Conservation (phyloP, 805 yeast genomes). For the Schizosaccharomyces cryophilus region DNA sequence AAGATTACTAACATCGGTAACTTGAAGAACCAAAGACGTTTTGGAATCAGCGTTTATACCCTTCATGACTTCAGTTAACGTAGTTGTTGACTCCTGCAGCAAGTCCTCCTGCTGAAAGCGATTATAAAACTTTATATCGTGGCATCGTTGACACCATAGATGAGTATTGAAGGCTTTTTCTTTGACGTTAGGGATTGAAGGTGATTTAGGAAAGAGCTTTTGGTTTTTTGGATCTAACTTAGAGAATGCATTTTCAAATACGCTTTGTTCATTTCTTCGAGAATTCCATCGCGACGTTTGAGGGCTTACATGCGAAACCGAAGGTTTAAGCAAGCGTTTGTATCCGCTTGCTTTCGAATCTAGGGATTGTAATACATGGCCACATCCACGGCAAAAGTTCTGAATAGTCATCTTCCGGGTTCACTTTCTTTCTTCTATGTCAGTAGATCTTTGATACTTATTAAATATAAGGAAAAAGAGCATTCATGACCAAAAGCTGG, state of each 20-base stretch:
- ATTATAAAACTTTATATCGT: background rate
- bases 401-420: background rate
- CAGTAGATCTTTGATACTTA: too few relatives aligned
- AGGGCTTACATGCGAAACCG: background rate
- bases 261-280: background rate
- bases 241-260: background rate
- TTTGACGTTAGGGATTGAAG: background rate
- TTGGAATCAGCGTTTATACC: background rate
- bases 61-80: background rate
- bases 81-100: background rate
- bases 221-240: background rate
- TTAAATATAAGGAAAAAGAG: too few relatives aligned
- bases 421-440: background rate
- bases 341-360: background rate
- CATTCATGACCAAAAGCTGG: too few relatives aligned
- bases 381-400: background rate
- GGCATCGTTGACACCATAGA: background rate
- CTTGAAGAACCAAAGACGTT: background rate
- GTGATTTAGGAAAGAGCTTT: background rate
- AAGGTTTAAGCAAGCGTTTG: background rate
- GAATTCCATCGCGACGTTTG: background rate
- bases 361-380: background rate
- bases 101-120: background rate
- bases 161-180: background rate
- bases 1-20: background rate